Conservation (phyloP, 2,329 filamentous ascomycete species). For the Cercospora zeae-maydis region DNA sequence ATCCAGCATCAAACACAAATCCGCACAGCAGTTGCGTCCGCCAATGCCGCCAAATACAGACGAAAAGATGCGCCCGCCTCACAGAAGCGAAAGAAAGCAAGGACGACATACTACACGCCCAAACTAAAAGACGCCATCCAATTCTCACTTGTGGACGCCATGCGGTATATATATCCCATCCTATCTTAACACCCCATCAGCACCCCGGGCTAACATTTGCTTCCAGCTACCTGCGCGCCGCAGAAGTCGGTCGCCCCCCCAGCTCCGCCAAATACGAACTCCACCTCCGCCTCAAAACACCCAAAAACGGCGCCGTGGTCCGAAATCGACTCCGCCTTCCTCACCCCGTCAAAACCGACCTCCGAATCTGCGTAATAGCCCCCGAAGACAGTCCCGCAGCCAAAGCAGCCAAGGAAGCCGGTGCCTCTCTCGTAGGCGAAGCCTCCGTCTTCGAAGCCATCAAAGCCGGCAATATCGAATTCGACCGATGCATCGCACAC, state of each 20-base stretch:
- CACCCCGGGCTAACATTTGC: neutral
- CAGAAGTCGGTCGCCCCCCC: constrained; percentile 80
- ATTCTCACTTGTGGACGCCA: constrained; percentile 84
- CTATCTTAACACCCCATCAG: neutral
- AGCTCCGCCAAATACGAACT: constrained; percentile 81
- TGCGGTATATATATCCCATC: constrained; percentile 61
- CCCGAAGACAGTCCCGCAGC: constrained; percentile 74
- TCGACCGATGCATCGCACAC: constrained; percentile 87
- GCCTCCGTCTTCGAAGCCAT: constrained; percentile 80
- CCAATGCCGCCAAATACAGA: constrained; percentile 41
- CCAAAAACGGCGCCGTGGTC: constrained; percentile 80
- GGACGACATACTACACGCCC: constrained; percentile 61
- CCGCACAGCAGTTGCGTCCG: constrained; percentile 40
- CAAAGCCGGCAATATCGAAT: constrained; percentile 71
- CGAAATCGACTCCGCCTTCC: constrained; percentile 85
- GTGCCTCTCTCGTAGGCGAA: constrained; percentile 80
- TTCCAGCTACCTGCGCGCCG: constrained; percentile 78
- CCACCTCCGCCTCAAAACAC: constrained; percentile 74
- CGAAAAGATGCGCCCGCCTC: constrained; percentile 48
- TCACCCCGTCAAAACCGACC: constrained; percentile 82
- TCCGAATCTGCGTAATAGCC: constrained; percentile 86
- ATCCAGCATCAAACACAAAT: constrained; percentile 37
- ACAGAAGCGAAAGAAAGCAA: constrained; percentile 61
- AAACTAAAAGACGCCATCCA: constrained; percentile 64
- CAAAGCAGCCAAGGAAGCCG: constrained; percentile 69